Base-by-base conservation (phyloP, 208 protist genomes). In the Acanthamoeba rhysodes region DNA sequence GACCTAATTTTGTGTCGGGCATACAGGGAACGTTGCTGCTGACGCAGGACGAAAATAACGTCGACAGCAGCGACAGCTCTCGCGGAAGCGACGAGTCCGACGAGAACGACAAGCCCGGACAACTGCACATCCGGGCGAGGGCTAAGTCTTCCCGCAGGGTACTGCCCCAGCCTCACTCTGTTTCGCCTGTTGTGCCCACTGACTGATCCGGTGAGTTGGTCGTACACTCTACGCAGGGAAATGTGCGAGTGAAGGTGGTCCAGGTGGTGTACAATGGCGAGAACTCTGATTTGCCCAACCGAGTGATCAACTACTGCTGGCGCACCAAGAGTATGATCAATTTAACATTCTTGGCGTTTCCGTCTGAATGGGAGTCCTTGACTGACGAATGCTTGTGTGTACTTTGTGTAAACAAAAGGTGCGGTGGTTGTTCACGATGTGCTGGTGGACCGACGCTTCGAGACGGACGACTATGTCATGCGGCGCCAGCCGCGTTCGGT, bases 261-360 rank as follows among this genome's bases (percentile, higher is more conserved):
- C 50, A 88, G 45, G 53, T 41, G 41, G 16, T 34, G 7, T 88
- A 45, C 80, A 88, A 10, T 2, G 80, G 80, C n/a, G 80, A 88
- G 8, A 88, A 27, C 50, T 18, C 29, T 6, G 80, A 88, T 37
- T 12, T 88, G 45, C 80, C 80, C 80, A 88, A 57, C n/a, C 80
- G 80, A 18, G 29, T 88, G 6, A 29, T 88, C 50, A 88, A 88
- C 87, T 93, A 93, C 87, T 72, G 59, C 87, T 93, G 59, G 87
- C 87, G 87, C 64, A 93, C 87, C 62, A 93, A 93, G 20, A 57
- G 66, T 93, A 34, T n/a, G 64, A 45, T 22, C n/a, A 20, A 78
- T 18, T 57, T 41, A 41, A 41, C 37, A 41, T 41, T 41, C 37
- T 41, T 41, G 1, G 37, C 37, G 4, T 41, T 41, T 41, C 1